Evolutionary conservation across 2,329 filamentous ascomycete genomes (phyloP).

Genomic region (Cephalotrichum gorgonifer): DNA sequence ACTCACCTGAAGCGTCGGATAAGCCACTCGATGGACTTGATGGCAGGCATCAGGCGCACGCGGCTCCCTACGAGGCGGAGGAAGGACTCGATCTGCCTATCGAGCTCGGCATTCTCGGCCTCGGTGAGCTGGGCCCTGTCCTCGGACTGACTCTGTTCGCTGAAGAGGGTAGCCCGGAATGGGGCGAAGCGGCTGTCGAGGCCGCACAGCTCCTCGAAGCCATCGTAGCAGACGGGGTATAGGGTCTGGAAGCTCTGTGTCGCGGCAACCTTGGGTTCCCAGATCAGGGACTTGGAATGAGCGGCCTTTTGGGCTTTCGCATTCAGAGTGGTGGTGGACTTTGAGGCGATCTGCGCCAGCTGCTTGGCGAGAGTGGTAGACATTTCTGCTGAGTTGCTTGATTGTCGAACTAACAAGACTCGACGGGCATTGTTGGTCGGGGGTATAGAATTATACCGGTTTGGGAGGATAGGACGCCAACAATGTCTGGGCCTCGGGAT

Average conservation of each 20-base stretch:
- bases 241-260: constrained; percentile 85
- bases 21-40: constrained; percentile 92
- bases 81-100: constrained; percentile 71
- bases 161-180: constrained; percentile 76
- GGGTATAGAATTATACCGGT: not conserved
- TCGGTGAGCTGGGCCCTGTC: constrained; percentile 78
- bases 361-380: constrained; percentile 83
- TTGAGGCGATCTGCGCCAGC: constrained; percentile 82
- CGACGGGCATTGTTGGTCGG: not conserved
- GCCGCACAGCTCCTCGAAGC: constrained; percentile 82
- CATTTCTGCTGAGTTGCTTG: constrained; percentile 44
- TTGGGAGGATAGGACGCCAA: not conserved
- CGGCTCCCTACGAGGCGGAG: constrained; percentile 68
- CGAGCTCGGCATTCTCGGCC: constrained; percentile 71
- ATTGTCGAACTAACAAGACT: not conserved
- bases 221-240: constrained; percentile 77
- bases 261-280: constrained; percentile 74
- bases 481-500: not conserved
- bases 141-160: constrained; percentile 81
- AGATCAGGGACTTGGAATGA: constrained; percentile 91
- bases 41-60: constrained; percentile 72
- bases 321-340: constrained; percentile 83
- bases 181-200: constrained; percentile 69
- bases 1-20: constrained; percentile 76
- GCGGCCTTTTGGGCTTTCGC: constrained; percentile 85